A percentile compares a stretch with the other conserved stretches of the same genome.
Evolutionary conservation across 1,284 basidiomycete genomes (phyloP).

Genomic region (Pseudozyma thailandica): DNA sequence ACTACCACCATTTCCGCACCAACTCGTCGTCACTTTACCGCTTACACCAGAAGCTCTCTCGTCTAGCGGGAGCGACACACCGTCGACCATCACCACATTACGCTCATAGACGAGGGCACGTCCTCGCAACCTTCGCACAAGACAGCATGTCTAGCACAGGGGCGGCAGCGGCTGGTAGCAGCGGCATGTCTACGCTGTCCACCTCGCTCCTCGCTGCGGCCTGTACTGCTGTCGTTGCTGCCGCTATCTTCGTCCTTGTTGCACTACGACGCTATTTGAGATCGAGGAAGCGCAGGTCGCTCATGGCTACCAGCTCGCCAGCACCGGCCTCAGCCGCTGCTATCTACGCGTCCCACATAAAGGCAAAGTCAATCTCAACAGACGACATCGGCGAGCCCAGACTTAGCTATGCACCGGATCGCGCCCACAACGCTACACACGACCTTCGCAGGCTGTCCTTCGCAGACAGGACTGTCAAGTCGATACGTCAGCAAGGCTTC

Average conservation of each 20-base stretch:
- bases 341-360: slow-evolving; percentile 29
- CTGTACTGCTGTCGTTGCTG: slow-evolving; percentile 36
- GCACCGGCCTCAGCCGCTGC: slow-evolving; percentile 21
- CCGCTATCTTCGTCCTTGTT: slow-evolving; percentile 36
- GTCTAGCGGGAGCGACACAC: background rate
- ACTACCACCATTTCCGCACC: slow-evolving; percentile 7
- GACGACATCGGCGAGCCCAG: slow-evolving; percentile 34
- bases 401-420: slow-evolving; percentile 33
- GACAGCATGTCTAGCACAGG: slow-evolving; percentile 37
- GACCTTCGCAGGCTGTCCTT: slow-evolving; percentile 30
- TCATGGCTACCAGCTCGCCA: slow-evolving; percentile 13
- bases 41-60: background rate
- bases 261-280: slow-evolving; percentile 39
- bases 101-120: slow-evolving; percentile 4
- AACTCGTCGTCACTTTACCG: background rate
- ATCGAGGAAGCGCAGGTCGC: slow-evolving; percentile 23
- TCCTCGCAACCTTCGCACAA: slow-evolving; percentile 1
- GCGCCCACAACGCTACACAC: slow-evolving; percentile 27
- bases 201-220: slow-evolving; percentile 44
- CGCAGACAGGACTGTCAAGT: slow-evolving; percentile 24
- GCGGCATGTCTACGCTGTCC: slow-evolving; percentile 36
- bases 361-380: slow-evolving; percentile 36
- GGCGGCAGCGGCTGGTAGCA: slow-evolving; percentile 17
- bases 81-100: slow-evolving; percentile 1
- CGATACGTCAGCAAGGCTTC: slow-evolving; percentile 28